These are phyloP conservation scores for Gillenia trifoliata DNA, from an alignment of 306 rosid species.

Conservation along the genomic window DNA sequence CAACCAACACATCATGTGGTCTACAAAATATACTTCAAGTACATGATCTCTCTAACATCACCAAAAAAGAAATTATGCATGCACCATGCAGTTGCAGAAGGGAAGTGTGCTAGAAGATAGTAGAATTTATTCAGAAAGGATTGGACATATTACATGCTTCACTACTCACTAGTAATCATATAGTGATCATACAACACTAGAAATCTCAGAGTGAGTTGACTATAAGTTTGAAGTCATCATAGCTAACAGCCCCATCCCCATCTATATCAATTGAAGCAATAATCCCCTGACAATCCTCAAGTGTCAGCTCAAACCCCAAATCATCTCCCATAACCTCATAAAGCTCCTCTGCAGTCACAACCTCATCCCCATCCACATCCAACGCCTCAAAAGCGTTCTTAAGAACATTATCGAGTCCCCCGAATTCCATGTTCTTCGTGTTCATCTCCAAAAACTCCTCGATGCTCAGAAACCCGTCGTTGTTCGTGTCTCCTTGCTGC, in stretches of 20 bases:
- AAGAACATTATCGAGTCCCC: conserved; percentile 31
- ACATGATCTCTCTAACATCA: not conserved
- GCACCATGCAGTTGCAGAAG: not conserved
- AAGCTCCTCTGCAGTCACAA: conserved; percentile 50
- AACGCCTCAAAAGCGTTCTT: conserved; percentile 40
- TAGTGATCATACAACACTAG: not conserved
- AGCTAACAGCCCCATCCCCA: conserved; percentile 67
- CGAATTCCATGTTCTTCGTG: conserved; percentile 49
- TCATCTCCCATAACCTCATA: conserved; percentile 39
- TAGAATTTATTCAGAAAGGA: not conserved
- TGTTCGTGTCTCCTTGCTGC: conserved; percentile 58
- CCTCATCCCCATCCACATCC: conserved; percentile 42
- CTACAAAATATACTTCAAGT: not conserved
- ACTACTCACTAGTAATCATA: not conserved
- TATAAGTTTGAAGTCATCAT: conserved; percentile 54
- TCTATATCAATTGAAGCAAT: conserved; percentile 59
- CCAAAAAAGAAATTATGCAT: not conserved
- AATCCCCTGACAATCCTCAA: conserved; percentile 47
- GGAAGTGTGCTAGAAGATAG: not conserved
- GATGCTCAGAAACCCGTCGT: conserved; percentile 50
- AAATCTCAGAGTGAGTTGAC: conserved; percentile 33
- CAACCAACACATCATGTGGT: too few relatives aligned
- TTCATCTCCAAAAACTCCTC: conserved; percentile 47
- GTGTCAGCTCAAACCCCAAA: conserved; percentile 32
- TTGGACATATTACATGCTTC: not conserved